These are phyloP conservation scores for Entophlyctis luteolus DNA, from an alignment of 192 early-diverging fungal genomes.

Conservation along the genomic window DNA sequence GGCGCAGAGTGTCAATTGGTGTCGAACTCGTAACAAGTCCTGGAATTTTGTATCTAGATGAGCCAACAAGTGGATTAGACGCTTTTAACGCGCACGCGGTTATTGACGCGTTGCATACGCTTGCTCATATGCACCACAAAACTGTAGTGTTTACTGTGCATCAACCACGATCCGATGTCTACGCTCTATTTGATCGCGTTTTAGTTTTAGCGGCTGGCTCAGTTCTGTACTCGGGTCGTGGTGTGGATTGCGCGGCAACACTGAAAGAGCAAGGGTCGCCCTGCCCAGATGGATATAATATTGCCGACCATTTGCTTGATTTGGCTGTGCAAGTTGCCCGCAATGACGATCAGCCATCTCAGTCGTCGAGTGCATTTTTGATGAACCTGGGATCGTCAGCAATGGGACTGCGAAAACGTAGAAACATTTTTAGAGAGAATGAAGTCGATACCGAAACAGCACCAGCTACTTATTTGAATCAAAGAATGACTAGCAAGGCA, in stretches of 20 bases:
- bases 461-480: background rate
- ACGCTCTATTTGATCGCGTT: constrained; percentile 77
- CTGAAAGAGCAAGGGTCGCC: constrained; percentile 52
- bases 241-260: constrained; percentile 39
- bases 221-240: constrained; percentile 59
- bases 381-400: background rate
- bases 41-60: constrained; percentile 50
- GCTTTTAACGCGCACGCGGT: constrained; percentile 59
- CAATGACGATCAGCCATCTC: background rate
- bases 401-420: background rate
- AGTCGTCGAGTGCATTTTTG: background rate
- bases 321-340: constrained; percentile 29
- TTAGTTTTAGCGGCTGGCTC: constrained; percentile 67
- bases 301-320: constrained; percentile 70
- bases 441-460: background rate
- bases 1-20: constrained; percentile 58
- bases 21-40: constrained; percentile 53
- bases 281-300: constrained; percentile 68
- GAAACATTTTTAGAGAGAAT: background rate
- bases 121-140: constrained; percentile 56
- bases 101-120: constrained; percentile 56
- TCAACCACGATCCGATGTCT: constrained; percentile 81
- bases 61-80: constrained; percentile 57
- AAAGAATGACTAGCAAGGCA: background rate
- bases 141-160: constrained; percentile 79